A percentile compares a stretch with the other conserved stretches of the same genome.
Evolutionary conservation across 345 rosid genomes (phyloP).

Genomic region (Pistacia integerrima): DNA sequence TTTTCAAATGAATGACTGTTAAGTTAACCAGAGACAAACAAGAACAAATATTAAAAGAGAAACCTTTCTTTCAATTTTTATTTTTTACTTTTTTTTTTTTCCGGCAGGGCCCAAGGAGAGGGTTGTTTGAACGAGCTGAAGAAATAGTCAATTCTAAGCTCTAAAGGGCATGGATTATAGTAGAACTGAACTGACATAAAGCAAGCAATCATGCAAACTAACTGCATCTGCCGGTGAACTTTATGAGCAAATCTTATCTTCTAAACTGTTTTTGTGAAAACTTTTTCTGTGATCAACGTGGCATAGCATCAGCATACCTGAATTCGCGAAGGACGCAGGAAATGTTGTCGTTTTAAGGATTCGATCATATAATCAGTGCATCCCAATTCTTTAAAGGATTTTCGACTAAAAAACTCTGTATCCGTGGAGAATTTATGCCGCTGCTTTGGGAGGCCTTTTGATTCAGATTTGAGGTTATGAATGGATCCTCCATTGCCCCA

Average conservation of each 20-base stretch:
- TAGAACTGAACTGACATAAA: neutral
- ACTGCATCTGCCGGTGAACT: neutral
- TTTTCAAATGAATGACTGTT: neutral
- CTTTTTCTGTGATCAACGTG: neutral
- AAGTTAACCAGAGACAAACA: neutral
- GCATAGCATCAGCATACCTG: constrained; percentile 51
- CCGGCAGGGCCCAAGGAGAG: no score
- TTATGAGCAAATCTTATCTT: neutral
- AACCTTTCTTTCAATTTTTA: neutral
- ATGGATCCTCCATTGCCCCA: constrained; percentile 49
- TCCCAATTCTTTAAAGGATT: constrained; percentile 71
- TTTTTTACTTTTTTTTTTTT: no score
- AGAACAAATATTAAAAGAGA: neutral
- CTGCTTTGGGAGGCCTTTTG: constrained; percentile 28
- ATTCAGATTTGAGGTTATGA: constrained; percentile 23
- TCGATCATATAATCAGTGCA: constrained; percentile 65
- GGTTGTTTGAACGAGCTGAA: no score
- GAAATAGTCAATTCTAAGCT: neutral
- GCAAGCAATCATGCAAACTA: constrained; percentile 1
- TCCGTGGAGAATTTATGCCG: constrained; percentile 30
- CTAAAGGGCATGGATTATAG: neutral
- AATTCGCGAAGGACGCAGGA: constrained; percentile 72
- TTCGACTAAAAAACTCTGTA: constrained; percentile 70
- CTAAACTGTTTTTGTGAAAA: no score
- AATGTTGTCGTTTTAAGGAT: constrained; percentile 61